Evolutionary conservation across 2,329 filamentous ascomycete species (phyloP).

Genomic region (Esteya vermicola): DNA sequence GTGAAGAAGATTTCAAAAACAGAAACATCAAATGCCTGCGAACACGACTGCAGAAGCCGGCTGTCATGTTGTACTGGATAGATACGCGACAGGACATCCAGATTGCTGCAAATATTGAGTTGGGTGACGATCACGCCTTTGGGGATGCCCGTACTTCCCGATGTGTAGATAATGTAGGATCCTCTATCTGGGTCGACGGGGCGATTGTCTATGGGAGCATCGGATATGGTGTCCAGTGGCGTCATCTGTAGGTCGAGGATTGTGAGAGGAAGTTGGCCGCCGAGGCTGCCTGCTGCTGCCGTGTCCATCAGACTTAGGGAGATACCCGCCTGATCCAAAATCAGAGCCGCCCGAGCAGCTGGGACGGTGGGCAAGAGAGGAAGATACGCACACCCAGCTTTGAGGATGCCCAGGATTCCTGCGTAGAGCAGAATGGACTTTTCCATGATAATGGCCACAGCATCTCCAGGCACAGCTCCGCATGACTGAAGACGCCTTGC

Average conservation of each 20-base stretch:
- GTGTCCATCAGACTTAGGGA: slow-evolving; percentile 23
- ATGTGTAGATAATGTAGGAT: slow-evolving; percentile 72
- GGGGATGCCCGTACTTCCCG: slow-evolving; percentile 65
- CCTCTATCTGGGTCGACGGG: slow-evolving; percentile 31
- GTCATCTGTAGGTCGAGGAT: slow-evolving; percentile 20
- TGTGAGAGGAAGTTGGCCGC: neutral
- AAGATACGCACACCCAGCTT: slow-evolving; percentile 66
- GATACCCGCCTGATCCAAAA: slow-evolving; percentile 46
- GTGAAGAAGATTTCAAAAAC: slow-evolving; percentile 85
- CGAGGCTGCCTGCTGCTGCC: neutral
- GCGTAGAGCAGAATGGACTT: slow-evolving; percentile 63
- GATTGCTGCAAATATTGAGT: slow-evolving; percentile 60
- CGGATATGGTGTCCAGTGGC: slow-evolving; percentile 8
- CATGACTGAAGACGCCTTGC: slow-evolving; percentile 37
- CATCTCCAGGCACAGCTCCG: slow-evolving; percentile 33
- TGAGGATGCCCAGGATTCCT: slow-evolving; percentile 59
- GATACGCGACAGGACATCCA: slow-evolving; percentile 48
- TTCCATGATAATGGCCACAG: slow-evolving; percentile 64
- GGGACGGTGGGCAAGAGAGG: slow-evolving; percentile 65
- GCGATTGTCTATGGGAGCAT: slow-evolving; percentile 20
- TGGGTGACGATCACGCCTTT: slow-evolving; percentile 73
- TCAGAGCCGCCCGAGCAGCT: slow-evolving; percentile 39
- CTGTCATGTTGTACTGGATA: slow-evolving; percentile 44
- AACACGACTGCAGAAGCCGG: slow-evolving; percentile 68
- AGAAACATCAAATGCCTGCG: slow-evolving; percentile 75